Conservation (phyloP, 2,329 filamentous ascomycete genomes). For the Bipolaris sorokiniana region DNA sequence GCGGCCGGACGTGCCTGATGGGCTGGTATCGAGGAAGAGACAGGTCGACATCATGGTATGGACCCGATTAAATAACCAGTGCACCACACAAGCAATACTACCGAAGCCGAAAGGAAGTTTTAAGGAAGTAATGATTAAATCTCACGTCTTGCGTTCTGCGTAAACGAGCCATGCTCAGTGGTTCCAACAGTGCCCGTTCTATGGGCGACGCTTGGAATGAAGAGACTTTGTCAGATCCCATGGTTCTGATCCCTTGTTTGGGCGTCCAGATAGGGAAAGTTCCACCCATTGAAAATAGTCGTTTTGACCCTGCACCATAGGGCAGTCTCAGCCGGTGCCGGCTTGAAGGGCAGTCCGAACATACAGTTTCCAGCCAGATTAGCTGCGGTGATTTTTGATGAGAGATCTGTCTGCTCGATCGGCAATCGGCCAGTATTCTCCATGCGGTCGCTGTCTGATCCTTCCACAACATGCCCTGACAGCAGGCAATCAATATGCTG, state of each 20-base stretch:
- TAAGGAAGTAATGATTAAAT: constrained; percentile 1
- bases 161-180: neutral
- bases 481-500: neutral
- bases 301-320: neutral
- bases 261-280: neutral
- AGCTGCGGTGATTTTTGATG: neutral
- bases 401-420: neutral
- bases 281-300: neutral
- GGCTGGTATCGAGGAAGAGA: neutral
- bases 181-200: neutral
- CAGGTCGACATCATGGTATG: neutral
- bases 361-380: neutral
- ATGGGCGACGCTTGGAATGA: neutral
- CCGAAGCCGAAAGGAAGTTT: neutral
- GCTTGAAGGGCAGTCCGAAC: neutral
- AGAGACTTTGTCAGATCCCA: neutral
- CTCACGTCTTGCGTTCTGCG: constrained; percentile 1
- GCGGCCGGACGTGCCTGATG: neutral
- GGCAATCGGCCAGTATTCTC: neutral
- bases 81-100: neutral
- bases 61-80: neutral
- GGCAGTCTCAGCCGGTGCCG: neutral
- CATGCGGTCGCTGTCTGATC: neutral
- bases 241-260: neutral
- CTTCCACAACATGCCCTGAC: neutral